Conservation (phyloP, 441 rosid species). For the Gossypium davidsonii region DNA sequence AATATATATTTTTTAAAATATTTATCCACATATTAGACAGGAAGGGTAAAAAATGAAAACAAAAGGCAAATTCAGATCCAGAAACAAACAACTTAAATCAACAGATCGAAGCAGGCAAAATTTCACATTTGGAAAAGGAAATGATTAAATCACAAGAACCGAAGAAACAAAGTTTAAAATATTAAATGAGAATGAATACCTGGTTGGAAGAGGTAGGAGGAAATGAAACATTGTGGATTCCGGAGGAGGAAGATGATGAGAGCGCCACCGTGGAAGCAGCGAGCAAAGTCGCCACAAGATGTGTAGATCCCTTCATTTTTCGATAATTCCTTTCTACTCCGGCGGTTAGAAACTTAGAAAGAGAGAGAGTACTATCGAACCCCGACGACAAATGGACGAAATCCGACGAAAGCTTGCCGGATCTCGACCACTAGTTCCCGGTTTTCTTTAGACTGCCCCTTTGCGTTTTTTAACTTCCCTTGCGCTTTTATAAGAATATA, state of each 20-base stretch:
- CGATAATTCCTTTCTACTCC: background rate
- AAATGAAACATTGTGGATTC: constrained; percentile 6
- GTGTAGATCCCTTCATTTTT: constrained; percentile 51
- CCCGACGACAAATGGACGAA: constrained; percentile 23
- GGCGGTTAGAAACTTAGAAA: background rate
- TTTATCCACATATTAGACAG: background rate
- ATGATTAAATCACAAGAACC: background rate
- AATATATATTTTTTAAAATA: background rate
- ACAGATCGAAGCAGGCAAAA: background rate
- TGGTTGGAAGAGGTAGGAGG: constrained; percentile 8
- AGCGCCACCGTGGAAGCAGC: constrained; percentile 64
- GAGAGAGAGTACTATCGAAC: background rate
- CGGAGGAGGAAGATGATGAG: constrained; percentile 31
- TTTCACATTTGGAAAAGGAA: background rate
- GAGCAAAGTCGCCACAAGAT: constrained; percentile 48
- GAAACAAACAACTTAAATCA: background rate
- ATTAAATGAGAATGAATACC: constrained; percentile 21
- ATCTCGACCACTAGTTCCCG: constrained; percentile 36
- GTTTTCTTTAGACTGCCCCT: background rate
- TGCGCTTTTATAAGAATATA: background rate
- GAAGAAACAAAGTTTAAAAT: background rate
- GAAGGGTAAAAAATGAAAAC: background rate
- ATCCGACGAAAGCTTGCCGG: constrained; percentile 61
- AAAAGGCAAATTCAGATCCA: background rate
- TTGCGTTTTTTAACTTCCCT: background rate